Conservation (phyloP, 805 yeast species). For the Candida bentonensis region DNA sequence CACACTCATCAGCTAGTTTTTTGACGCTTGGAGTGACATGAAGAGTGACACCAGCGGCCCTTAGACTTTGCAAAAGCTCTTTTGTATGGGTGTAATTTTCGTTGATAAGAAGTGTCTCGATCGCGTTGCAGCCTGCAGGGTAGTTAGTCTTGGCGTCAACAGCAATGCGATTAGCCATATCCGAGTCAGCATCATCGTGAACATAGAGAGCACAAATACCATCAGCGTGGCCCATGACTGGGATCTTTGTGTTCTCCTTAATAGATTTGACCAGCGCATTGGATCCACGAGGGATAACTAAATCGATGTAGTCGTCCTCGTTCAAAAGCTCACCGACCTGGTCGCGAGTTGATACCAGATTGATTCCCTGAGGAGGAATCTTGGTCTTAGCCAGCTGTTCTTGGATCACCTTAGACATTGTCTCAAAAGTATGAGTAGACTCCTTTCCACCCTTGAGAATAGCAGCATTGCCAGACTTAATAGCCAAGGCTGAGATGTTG, state of each 20-base stretch:
- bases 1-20: constrained; percentile 12
- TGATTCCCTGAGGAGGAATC: constrained; percentile 73
- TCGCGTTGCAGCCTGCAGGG: constrained; percentile 99
- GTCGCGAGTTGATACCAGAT: constrained; percentile 75
- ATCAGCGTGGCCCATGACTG: constrained; percentile 97
- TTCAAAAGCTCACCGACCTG: constrained; percentile 73
- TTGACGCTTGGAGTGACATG: constrained; percentile 47
- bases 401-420: constrained; percentile 61
- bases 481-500: constrained; percentile 86
- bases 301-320: constrained; percentile 82
- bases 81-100: constrained; percentile 16
- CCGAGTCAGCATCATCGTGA: constrained; percentile 62
- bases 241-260: constrained; percentile 80
- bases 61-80: constrained; percentile 25
- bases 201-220: constrained; percentile 87
- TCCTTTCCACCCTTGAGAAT: constrained; percentile 97
- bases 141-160: constrained; percentile 89
- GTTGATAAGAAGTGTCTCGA: constrained; percentile 64
- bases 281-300: constrained; percentile 97
- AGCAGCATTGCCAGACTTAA: constrained; percentile 94
- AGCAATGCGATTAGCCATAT: constrained; percentile 59
- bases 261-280: constrained; percentile 79
- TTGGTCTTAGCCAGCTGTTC: constrained; percentile 39
- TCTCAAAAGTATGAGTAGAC: constrained; percentile 68
- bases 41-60: constrained; percentile 54